Evolutionary conservation across 2,329 filamentous ascomycete genomes (phyloP), one percentile per base, ranked within the genome.

Genomic region (Microsporum canis): DNA sequence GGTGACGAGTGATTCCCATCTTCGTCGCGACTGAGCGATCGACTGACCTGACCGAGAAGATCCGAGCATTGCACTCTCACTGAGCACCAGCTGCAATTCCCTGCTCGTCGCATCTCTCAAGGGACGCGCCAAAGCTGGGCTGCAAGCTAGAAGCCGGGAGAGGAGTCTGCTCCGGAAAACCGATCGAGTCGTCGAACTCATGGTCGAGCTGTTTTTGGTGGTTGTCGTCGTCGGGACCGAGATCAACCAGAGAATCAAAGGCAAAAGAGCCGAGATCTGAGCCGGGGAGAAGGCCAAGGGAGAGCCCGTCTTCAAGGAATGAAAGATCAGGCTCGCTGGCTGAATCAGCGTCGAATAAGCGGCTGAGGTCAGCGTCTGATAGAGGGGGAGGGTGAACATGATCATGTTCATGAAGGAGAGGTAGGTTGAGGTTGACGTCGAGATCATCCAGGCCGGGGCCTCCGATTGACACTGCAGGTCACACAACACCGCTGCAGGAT

Each of bases 401-500:
- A 53, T 53, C 49, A 53, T 53, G 49, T 31, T 78, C 81, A 72
- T 84, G 79, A 71, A 82, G 80, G 68, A 81, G 79, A 71, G 76
- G 71, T 62, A 69, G 70, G 58, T 71, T 68, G 64, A 69, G 67
- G 62, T 78, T 34, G 49, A 31, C 75, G 77, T 79, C 77, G 82
- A 70, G 71, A 69, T 53, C 43, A 47, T 47, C 49, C 49, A 53
- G 29, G 70, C 75, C 75, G 73, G 76, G 68, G 68, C 82, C 81
- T 79, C 84, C 88, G 88, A 92, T 87, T 85, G 94, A 97, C 94
- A 99, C 94, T 88, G 94, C 94, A 95, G 94, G 94, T 96, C 94
- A 78, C 88, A 97, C 94, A 97, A 96, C 92, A 96, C 87, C 91
- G 84, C 94, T 83, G 94, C 94, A 97, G 94, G 91, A 96, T 95